These are phyloP conservation scores for Thelonectria blattea DNA, from an alignment of 2,329 filamentous ascomycete genomes.

Conservation along the genomic window DNA sequence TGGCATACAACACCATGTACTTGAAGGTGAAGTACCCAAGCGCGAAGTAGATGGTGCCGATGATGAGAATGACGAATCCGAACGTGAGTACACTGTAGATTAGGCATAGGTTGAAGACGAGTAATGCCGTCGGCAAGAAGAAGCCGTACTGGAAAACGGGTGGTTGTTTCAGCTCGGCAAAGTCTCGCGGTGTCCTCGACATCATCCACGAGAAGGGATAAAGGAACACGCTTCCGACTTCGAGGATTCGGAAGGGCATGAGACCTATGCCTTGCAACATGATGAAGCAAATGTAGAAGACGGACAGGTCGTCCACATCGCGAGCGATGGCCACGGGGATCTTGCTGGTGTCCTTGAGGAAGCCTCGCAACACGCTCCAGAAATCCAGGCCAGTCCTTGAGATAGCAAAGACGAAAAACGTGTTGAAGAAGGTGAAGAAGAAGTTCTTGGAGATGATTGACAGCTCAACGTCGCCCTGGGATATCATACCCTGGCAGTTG, in stretches of 20 bases:
- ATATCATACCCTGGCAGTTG: constrained; percentile 92
- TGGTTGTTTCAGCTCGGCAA: constrained; percentile 79
- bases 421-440: constrained; percentile 99
- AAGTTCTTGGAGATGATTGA: constrained; percentile 98
- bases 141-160: constrained; percentile 95
- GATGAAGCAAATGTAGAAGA: constrained; percentile 94
- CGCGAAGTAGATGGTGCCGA: constrained; percentile 82
- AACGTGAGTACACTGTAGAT: constrained; percentile 88
- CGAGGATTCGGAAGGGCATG: constrained; percentile 88
- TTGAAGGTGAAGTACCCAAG: constrained; percentile 92
- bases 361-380: constrained; percentile 72
- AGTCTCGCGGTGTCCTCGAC: constrained; percentile 89
- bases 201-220: constrained; percentile 81
- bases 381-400: constrained; percentile 84
- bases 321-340: constrained; percentile 77
- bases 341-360: constrained; percentile 77
- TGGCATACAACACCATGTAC: constrained; percentile 96
- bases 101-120: constrained; percentile 93
- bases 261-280: constrained; percentile 92
- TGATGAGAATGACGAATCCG: constrained; percentile 81
- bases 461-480: constrained; percentile 90
- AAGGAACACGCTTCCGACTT: constrained; percentile 83
- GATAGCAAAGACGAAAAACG: constrained; percentile 92
- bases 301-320: constrained; percentile 75
- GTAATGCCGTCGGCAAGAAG: constrained; percentile 88